These are phyloP conservation scores for Moniliophthora roreri DNA, from an alignment of 1,284 basidiomycete species.

Conservation along the genomic window DNA sequence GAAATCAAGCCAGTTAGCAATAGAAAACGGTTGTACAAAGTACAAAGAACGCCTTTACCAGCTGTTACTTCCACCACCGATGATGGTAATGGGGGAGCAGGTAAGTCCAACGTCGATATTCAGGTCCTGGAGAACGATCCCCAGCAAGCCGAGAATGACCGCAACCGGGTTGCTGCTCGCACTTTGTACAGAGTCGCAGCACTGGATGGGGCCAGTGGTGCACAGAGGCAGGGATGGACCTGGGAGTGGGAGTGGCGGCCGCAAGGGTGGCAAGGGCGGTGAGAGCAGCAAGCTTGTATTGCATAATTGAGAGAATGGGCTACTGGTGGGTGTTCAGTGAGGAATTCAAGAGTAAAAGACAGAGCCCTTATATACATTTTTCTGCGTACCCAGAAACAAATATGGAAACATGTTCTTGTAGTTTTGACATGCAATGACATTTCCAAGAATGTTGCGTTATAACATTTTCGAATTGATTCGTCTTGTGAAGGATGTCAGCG, in stretches of 20 bases:
- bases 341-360: too few relatives aligned
- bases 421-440: too few relatives aligned
- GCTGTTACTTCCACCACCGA: slow-evolving; percentile 8
- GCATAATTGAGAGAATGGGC: too few relatives aligned
- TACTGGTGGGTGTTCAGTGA: too few relatives aligned
- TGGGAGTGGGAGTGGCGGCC: slow-evolving; percentile 8
- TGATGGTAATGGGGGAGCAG: slow-evolving; percentile 21
- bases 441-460: too few relatives aligned
- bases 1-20: slow-evolving; percentile 3
- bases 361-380: too few relatives aligned
- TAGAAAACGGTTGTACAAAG: neutral
- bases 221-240: neutral
- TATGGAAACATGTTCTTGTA: too few relatives aligned
- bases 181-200: slow-evolving; percentile 21
- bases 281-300: slow-evolving; percentile 8
- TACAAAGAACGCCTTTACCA: slow-evolving; percentile 1
- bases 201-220: slow-evolving; percentile 17
- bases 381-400: too few relatives aligned
- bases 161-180: slow-evolving; percentile 4
- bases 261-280: slow-evolving; percentile 16
- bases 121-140: slow-evolving; percentile 17
- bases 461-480: too few relatives aligned
- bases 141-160: slow-evolving; percentile 22
- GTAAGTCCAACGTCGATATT: slow-evolving; percentile 17
- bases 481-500: too few relatives aligned